These are phyloP conservation scores for Phaeosphaeriaceae sp. DNA, from an alignment of 2,329 filamentous ascomycete species.

Conservation along the genomic window DNA sequence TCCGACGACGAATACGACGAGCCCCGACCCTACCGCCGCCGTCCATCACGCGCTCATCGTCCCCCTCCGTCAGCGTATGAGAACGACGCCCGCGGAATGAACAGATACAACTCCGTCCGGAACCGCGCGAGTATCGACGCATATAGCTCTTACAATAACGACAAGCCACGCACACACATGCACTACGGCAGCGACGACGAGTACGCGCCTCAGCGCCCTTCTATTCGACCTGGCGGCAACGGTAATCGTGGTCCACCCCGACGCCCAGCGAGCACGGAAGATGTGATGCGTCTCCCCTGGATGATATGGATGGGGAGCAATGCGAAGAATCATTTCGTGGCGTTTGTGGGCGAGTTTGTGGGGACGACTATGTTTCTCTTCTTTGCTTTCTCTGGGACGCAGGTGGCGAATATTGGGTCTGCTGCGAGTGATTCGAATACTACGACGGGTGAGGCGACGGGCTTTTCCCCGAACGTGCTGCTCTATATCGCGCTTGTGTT, in stretches of 20 bases:
- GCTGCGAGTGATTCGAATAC: constrained; percentile 40
- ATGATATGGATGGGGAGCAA: constrained; percentile 47
- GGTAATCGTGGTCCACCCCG: constrained; percentile 29
- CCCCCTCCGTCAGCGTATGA: constrained; percentile 36
- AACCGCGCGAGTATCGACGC: constrained; percentile 26
- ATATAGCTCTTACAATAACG: constrained; percentile 25
- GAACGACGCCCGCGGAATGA: constrained; percentile 13
- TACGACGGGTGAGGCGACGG: constrained; percentile 54
- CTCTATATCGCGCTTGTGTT: constrained; percentile 50
- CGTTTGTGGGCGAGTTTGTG: constrained; percentile 57
- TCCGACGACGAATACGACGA: constrained; percentile 38
- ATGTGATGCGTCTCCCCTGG: constrained; percentile 44
- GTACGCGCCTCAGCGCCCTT: constrained; percentile 16
- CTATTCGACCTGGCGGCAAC: constrained; percentile 10
- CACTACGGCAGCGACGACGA: constrained; percentile 33
- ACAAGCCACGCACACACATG: constrained; percentile 31
- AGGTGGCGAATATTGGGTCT: constrained; percentile 58
- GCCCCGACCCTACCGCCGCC: constrained; percentile 31
- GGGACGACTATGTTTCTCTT: constrained; percentile 57
- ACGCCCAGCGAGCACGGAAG: constrained; percentile 45
- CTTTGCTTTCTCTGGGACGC: constrained; percentile 55
- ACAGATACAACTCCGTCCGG: constrained; percentile 21
- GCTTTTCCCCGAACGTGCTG: constrained; percentile 54
- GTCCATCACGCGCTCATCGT: constrained; percentile 25
- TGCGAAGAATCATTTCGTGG: constrained; percentile 52